Evolutionary conservation across 441 rosid genomes (phyloP).

Genomic region (Erysimum cheiri): DNA sequence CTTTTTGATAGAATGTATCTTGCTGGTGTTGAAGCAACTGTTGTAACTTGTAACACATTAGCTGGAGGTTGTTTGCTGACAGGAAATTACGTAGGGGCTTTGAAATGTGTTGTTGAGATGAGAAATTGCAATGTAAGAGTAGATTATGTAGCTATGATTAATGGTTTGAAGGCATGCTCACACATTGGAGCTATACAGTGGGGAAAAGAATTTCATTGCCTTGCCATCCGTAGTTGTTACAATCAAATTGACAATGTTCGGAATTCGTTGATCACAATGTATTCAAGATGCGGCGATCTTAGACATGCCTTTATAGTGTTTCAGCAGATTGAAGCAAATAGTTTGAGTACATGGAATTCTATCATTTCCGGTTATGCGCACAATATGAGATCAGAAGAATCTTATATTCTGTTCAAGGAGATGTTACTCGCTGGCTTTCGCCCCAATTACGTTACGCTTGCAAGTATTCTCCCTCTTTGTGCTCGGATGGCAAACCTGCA

Average conservation of each 20-base stretch:
- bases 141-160: conserved; percentile 65
- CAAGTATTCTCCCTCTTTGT: conserved; percentile 72
- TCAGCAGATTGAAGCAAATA: conserved; percentile 48
- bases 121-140: conserved; percentile 50
- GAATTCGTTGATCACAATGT: conserved; percentile 74
- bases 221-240: conserved; percentile 52
- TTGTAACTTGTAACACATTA: conserved; percentile 71
- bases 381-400: conserved; percentile 57
- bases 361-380: conserved; percentile 67
- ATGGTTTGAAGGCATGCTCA: conserved; percentile 73
- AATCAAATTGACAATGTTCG: conserved; percentile 51
- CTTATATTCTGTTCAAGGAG: conserved; percentile 56
- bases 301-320: conserved; percentile 57
- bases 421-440: conserved; percentile 62
- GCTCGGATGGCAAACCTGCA: conserved; percentile 68
- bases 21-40: conserved; percentile 49
- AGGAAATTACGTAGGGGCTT: conserved; percentile 55
- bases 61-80: conserved; percentile 53
- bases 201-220: conserved; percentile 75
- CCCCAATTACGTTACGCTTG: conserved; percentile 76
- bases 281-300: conserved; percentile 68
- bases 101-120: conserved; percentile 56
- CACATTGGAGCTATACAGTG: conserved; percentile 53
- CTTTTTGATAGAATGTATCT: conserved; percentile 55
- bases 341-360: conserved; percentile 70